Evolutionary conservation across 2,329 filamentous ascomycete species (phyloP).

Genomic region (Nigrospora sphaerica): DNA sequence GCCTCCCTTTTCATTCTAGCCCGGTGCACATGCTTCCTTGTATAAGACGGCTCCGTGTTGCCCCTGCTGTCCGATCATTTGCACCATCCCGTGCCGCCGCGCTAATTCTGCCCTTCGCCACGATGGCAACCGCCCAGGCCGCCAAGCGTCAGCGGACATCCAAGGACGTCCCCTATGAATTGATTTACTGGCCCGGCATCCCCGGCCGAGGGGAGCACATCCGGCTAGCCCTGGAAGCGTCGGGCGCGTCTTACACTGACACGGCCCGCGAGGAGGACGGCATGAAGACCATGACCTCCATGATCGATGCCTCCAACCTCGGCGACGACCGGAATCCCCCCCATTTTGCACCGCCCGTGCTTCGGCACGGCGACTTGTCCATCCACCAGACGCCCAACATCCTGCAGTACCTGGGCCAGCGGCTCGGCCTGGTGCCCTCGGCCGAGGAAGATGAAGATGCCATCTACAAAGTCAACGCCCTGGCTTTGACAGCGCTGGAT

Average conservation of each 20-base stretch:
- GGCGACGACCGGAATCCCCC: conserved; percentile 56
- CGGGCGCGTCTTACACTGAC: conserved; percentile 58
- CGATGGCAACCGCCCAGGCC: not conserved
- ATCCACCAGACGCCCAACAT: conserved; percentile 69
- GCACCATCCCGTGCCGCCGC: no score
- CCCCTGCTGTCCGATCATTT: no score
- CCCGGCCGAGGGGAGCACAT: conserved; percentile 71
- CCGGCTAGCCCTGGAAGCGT: conserved; percentile 66
- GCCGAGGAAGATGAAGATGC: conserved; percentile 24
- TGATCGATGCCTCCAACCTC: conserved; percentile 34
- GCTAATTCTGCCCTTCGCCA: no score
- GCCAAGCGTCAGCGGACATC: conserved; percentile 31
- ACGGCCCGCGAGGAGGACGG: conserved; percentile 41
- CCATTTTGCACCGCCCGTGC: conserved; percentile 57
- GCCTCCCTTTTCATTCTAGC: no score
- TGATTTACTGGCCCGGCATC: conserved; percentile 65
- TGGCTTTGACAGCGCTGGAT: conserved; percentile 65
- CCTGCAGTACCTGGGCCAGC: conserved; percentile 59
- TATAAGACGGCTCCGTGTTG: no score
- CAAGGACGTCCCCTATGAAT: conserved; percentile 47
- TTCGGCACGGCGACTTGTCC: conserved; percentile 53
- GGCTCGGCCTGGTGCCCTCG: conserved; percentile 45
- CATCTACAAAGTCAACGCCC: conserved; percentile 52
- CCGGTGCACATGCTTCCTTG: no score
- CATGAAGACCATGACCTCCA: conserved; percentile 38